These are phyloP conservation scores for Bocquillonia castaneifolia DNA, from an alignment of 441 rosid genomes.

Conservation along the genomic window DNA sequence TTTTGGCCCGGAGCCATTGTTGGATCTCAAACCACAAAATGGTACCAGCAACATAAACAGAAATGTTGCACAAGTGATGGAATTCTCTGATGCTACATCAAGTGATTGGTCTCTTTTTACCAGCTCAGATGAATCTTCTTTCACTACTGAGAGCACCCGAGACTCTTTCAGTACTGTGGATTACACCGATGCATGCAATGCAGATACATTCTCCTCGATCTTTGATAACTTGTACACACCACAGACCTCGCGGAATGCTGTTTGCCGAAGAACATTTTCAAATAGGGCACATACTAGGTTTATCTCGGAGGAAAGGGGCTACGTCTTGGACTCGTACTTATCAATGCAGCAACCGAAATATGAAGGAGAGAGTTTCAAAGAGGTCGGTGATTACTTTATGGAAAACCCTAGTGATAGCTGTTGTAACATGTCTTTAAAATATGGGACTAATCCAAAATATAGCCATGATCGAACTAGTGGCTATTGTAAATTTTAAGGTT, in stretches of 20 bases:
- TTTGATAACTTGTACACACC: constrained; percentile 42
- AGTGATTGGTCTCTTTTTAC: constrained; percentile 86
- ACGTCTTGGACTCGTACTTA: constrained; percentile 39
- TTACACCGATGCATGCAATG: constrained; percentile 49
- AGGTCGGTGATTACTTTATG: constrained; percentile 24
- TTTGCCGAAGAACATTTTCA: constrained; percentile 55
- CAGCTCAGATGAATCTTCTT: constrained; percentile 88
- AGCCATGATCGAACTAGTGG: constrained; percentile 40
- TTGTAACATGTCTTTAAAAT: constrained; percentile 37
- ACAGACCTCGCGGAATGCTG: constrained; percentile 40
- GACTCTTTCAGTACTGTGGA: constrained; percentile 77
- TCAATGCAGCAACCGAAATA: constrained; percentile 23
- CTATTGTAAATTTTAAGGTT: constrained; percentile 35
- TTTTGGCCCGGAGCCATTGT: constrained; percentile 23
- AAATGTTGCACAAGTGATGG: constrained; percentile 25
- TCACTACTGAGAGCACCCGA: constrained; percentile 79
- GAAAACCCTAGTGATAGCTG: constrained; percentile 24
- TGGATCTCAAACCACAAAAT: constrained; percentile 24
- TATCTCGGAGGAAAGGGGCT: constrained; percentile 43
- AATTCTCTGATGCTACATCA: constrained; percentile 58
- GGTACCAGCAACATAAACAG: constrained; percentile 19
- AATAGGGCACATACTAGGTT: constrained; percentile 47
- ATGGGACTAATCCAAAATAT: constrained; percentile 37
- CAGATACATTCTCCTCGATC: constrained; percentile 48
- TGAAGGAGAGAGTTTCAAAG: constrained; percentile 21